Evolutionary conservation across 148 eudicot genomes (phyloP).

Genomic region (Nepenthes mirabilis): DNA sequence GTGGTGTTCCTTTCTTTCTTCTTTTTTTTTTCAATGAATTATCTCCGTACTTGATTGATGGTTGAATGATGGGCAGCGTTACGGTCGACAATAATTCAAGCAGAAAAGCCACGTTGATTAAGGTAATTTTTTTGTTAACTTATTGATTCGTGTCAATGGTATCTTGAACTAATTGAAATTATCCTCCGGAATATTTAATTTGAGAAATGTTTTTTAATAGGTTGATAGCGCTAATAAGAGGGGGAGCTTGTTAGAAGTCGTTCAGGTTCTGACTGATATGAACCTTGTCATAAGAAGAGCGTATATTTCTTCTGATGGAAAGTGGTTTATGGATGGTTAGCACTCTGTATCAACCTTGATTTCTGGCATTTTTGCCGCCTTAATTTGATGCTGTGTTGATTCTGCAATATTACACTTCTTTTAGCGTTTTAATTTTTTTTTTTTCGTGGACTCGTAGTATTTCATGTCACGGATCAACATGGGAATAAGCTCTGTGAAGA

Average conservation of each 20-base stretch:
- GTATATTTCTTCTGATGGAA: constrained; percentile 65
- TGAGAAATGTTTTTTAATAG: constrained; percentile 9
- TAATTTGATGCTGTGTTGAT: background rate
- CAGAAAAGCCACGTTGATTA: constrained; percentile 62
- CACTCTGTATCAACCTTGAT: background rate
- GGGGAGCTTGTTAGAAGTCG: constrained; percentile 63
- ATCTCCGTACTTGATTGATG: background rate
- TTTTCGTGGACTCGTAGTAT: constrained; percentile 25
- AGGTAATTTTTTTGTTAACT: constrained; percentile 28
- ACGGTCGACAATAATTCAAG: constrained; percentile 68
- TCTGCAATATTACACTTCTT: background rate
- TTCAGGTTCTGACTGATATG: constrained; percentile 53
- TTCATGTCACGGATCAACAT: constrained; percentile 65
- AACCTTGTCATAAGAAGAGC: constrained; percentile 37
- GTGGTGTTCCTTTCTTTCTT: background rate
- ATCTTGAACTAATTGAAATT: background rate
- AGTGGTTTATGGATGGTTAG: constrained; percentile 69
- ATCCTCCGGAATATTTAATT: background rate
- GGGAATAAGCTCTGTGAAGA: constrained; percentile 66
- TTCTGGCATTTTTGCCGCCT: background rate
- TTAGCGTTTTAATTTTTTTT: background rate
- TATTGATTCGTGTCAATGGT: background rate
- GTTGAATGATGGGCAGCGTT: constrained; percentile 35
- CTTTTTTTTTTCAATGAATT: background rate
- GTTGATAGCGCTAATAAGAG: constrained; percentile 58